phyloP scores from a whole-genome alignment of 495 filamentous ascomycete species.

The Acidiella bohemica region DNA sequence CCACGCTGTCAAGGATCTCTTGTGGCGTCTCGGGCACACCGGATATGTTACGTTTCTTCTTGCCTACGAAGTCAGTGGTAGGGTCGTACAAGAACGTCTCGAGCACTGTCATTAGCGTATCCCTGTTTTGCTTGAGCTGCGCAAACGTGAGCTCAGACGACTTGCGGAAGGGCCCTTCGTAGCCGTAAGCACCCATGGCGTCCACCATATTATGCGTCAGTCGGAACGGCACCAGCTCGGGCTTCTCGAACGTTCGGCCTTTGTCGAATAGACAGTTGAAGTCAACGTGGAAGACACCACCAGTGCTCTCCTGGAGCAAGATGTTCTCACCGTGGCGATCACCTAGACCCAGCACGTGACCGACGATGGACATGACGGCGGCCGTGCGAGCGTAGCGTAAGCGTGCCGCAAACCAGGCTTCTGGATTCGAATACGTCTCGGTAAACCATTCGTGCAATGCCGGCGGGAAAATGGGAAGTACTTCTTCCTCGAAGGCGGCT shows the following conservation, averaged over 20 bases:
- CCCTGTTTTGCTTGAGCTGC: constrained; percentile 79
- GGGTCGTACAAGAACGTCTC: constrained; percentile 96
- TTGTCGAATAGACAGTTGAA: constrained; percentile 99
- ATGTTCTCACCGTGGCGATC: constrained; percentile 99
- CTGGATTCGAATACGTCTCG: constrained; percentile 83
- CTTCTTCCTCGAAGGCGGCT: constrained; percentile 52
- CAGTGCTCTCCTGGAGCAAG: constrained; percentile 83
- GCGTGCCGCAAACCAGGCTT: constrained; percentile 82
- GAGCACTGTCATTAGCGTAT: constrained; percentile 89
- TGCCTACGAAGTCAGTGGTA: constrained; percentile 78
- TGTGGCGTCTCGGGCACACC: constrained; percentile 73
- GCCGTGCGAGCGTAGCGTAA: constrained; percentile 82
- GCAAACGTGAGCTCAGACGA: constrained; percentile 76
- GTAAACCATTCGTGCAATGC: constrained; percentile 91
- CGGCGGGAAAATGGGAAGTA: constrained; percentile 54
- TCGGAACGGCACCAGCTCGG: constrained; percentile 92
- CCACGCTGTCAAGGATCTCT: constrained; percentile 79
- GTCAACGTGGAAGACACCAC: constrained; percentile 92
- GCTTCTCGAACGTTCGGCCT: constrained; percentile 87
- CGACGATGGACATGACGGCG: constrained; percentile 96
- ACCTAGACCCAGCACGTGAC: constrained; percentile 83
- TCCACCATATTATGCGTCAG: constrained; percentile 97
- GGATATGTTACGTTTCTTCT: constrained; percentile 47
- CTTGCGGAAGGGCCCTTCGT: constrained; percentile 84
- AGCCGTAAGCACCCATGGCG: constrained; percentile 85